Percentiles rank a stretch among this genome's conserved stretches.
Evolutionary conservation across 2,329 filamentous ascomycete genomes (phyloP).

Genomic region (Trichoderma koningii): DNA sequence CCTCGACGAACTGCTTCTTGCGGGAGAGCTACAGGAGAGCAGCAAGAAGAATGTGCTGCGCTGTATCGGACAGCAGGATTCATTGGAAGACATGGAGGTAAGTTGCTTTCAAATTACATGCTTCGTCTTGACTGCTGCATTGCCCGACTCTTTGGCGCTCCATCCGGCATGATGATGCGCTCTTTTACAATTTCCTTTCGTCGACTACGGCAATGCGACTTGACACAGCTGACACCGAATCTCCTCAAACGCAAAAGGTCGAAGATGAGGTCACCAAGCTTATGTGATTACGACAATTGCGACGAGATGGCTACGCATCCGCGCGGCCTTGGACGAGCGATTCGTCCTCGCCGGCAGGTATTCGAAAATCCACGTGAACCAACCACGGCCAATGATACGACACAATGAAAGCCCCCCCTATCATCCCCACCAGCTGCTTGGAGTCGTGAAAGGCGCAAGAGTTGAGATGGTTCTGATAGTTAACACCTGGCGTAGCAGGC

Average conservation of each 20-base stretch:
- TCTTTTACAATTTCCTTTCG: background rate
- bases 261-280: slow-evolving; percentile 90
- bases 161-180: slow-evolving; percentile 27
- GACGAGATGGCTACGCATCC: background rate
- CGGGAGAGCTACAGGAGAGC: slow-evolving; percentile 96
- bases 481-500: slow-evolving; percentile 32
- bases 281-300: slow-evolving; percentile 61
- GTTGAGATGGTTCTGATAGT: slow-evolving; percentile 36
- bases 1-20: slow-evolving; percentile 90
- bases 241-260: slow-evolving; percentile 55
- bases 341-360: background rate
- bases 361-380: background rate
- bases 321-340: slow-evolving; percentile 2
- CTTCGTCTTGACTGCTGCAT: slow-evolving; percentile 29
- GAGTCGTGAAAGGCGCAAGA: slow-evolving; percentile 11
- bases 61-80: slow-evolving; percentile 96
- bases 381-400: background rate
- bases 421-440: slow-evolving; percentile 20
- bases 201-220: slow-evolving; percentile 27
- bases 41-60: slow-evolving; percentile 98
- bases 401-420: background rate
- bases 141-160: slow-evolving; percentile 27
- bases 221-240: slow-evolving; percentile 39
- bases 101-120: slow-evolving; percentile 46
- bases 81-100: slow-evolving; percentile 98